These are phyloP conservation scores for Wickerhamomyces alni DNA, from an alignment of 805 yeast genomes.

Conservation along the genomic window DNA sequence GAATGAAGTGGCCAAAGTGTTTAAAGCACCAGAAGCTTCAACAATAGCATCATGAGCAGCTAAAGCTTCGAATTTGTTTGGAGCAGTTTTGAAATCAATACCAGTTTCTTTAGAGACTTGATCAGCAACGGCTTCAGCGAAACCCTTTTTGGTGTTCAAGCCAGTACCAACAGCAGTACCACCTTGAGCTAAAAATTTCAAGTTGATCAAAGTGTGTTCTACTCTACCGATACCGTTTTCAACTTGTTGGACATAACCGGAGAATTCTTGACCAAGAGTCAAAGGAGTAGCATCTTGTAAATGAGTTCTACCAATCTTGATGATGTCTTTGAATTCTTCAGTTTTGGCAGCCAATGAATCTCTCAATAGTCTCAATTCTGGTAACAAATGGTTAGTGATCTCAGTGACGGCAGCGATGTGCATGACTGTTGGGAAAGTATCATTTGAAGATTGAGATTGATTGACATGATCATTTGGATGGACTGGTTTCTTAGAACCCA, in stretches of 20 bases:
- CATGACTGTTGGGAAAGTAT: conserved; percentile 99
- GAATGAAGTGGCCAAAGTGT: conserved; percentile 88
- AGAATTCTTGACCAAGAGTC: conserved; percentile 96
- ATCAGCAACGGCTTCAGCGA: conserved; percentile 79
- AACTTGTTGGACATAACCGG: conserved; percentile 92
- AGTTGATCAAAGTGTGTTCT: conserved; percentile 66
- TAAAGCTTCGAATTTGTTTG: conserved; percentile 97
- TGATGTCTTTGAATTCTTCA: conserved; percentile 80
- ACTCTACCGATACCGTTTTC: conserved; percentile 87
- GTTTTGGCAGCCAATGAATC: conserved; percentile 73
- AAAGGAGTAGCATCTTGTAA: conserved; percentile 98
- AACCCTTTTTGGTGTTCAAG: conserved; percentile 88
- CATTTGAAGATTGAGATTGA: conserved; percentile 98
- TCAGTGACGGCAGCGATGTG: conserved; percentile 97
- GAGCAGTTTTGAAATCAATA: conserved; percentile 85
- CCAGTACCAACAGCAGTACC: conserved; percentile 99
- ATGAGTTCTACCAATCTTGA: conserved; percentile 98
- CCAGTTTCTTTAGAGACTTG: conserved; percentile 86
- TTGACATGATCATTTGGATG: conserved; percentile 99
- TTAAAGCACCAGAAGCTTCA: conserved; percentile 95
- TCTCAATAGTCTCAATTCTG: conserved; percentile 72
- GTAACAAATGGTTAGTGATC: conserved; percentile 68
- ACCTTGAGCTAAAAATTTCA: conserved; percentile 91
- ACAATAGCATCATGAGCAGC: conserved; percentile 99
- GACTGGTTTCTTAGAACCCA: conserved; percentile 90